Conservation (phyloP, 2,329 filamentous ascomycete genomes). For the Alternaria metachromatica region DNA sequence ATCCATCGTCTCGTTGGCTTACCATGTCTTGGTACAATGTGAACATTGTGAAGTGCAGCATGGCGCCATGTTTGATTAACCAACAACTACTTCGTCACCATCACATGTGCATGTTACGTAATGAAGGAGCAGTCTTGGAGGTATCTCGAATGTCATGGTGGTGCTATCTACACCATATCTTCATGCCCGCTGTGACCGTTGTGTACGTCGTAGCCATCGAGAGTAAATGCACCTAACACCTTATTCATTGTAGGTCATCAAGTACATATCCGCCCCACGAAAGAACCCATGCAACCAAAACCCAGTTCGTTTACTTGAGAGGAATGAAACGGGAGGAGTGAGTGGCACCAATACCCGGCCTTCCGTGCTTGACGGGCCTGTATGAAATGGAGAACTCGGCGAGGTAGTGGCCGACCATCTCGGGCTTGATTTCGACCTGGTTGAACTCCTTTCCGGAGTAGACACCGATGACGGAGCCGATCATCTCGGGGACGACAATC, state of each 20-base stretch:
- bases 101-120: neutral
- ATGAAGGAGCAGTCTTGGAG: slow-evolving; percentile 19
- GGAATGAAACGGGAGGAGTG: slow-evolving; percentile 99
- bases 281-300: slow-evolving; percentile 51
- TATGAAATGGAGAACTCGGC: slow-evolving; percentile 99
- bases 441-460: slow-evolving; percentile 99
- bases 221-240: slow-evolving; percentile 49
- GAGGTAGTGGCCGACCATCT: slow-evolving; percentile 99
- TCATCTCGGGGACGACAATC: slow-evolving; percentile 99
- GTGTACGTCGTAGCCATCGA: slow-evolving; percentile 42
- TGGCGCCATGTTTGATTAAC: neutral
- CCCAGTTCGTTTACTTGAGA: slow-evolving; percentile 78
- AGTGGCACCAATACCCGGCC: slow-evolving; percentile 99
- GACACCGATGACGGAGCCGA: slow-evolving; percentile 96
- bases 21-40: neutral
- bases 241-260: slow-evolving; percentile 50
- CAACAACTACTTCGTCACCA: neutral
- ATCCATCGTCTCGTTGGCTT: neutral
- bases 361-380: slow-evolving; percentile 99
- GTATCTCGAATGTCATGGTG: slow-evolving; percentile 41
- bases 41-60: neutral
- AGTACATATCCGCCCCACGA: slow-evolving; percentile 47
- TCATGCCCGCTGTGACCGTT: slow-evolving; percentile 38
- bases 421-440: slow-evolving; percentile 99
- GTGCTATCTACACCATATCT: slow-evolving; percentile 41